Conservation (phyloP, 2,329 filamentous ascomycete genomes). For the Nemania abortiva region DNA sequence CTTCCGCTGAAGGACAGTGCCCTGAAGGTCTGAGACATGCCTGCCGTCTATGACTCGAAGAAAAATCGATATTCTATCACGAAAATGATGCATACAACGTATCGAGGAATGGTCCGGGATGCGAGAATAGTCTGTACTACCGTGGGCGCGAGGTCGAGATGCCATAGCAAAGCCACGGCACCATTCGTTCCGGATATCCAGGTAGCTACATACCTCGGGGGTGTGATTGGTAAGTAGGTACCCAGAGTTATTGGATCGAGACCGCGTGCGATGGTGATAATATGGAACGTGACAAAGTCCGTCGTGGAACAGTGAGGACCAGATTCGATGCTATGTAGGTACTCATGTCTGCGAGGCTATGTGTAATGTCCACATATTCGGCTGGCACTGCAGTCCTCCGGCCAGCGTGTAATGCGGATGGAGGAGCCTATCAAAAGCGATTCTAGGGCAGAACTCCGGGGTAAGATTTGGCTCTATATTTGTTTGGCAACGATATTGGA, state of each 20-base stretch:
- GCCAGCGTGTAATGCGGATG: slow-evolving; percentile 20
- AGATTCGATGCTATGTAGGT: neutral
- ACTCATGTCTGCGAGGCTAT: slow-evolving; percentile 16
- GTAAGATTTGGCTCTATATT: slow-evolving; percentile 24
- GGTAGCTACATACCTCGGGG: neutral
- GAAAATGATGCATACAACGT: neutral
- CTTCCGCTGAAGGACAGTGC: neutral
- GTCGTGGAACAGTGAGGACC: neutral
- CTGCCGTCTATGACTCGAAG: neutral
- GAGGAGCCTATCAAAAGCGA: slow-evolving; percentile 17
- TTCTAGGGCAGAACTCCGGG: slow-evolving; percentile 19
- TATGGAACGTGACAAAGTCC: slow-evolving; percentile 8
- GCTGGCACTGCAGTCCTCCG: slow-evolving; percentile 24
- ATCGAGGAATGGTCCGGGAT: neutral
- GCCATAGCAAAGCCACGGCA: neutral
- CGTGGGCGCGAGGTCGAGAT: slow-evolving; percentile 5
- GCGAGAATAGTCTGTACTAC: slow-evolving; percentile 2
- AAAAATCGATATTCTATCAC: neutral
- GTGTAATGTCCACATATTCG: slow-evolving; percentile 13
- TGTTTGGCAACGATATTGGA: slow-evolving; percentile 40
- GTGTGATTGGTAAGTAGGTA: neutral
- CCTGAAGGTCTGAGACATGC: slow-evolving; percentile 16
- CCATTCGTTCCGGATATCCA: neutral
- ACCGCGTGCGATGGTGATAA: neutral
- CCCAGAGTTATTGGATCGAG: slow-evolving; percentile 3